phyloP scores from a whole-genome alignment of 768 basidiomycete genomes.

The Mycena rosella region DNA sequence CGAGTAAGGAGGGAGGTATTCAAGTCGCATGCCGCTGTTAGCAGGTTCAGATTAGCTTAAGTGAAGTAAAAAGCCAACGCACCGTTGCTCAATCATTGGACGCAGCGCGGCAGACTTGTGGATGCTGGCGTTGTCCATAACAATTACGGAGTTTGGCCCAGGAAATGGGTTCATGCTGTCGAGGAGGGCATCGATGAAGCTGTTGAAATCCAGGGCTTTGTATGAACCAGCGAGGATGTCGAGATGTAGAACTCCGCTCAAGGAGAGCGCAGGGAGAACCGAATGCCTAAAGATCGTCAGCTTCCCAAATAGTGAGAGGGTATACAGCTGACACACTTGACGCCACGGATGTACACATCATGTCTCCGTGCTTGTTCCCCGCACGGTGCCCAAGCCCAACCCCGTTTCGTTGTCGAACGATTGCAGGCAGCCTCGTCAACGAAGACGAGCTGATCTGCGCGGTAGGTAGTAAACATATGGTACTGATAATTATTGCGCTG shows the following conservation, averaged over 20 bases:
- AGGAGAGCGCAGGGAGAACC: not conserved
- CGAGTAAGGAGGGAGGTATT: slow-evolving; percentile 7
- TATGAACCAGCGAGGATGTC: slow-evolving; percentile 44
- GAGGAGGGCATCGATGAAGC: slow-evolving; percentile 40
- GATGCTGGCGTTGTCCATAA: slow-evolving; percentile 50
- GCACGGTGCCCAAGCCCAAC: not conserved
- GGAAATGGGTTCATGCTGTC: slow-evolving; percentile 49
- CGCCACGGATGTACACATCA: not conserved
- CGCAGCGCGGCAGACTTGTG: slow-evolving; percentile 31
- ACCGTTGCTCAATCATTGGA: slow-evolving; percentile 37
- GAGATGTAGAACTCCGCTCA: slow-evolving; percentile 37
- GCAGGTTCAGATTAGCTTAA: not conserved
- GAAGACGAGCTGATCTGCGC: slow-evolving; percentile 39
- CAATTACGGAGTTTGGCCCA: slow-evolving; percentile 43
- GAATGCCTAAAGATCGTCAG: not conserved
- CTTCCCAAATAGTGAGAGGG: not conserved
- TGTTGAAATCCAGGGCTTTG: slow-evolving; percentile 35
- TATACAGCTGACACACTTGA: not conserved
- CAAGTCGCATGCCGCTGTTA: slow-evolving; percentile 4
- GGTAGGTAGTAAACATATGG: slow-evolving; percentile 3
- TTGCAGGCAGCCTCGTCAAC: not conserved
- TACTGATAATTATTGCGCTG: not conserved
- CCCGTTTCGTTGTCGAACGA: not conserved
- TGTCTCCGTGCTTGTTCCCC: not conserved
- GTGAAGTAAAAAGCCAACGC: slow-evolving; percentile 5